Evolutionary conservation across 148 eudicot genomes (phyloP).

Genomic region (Pouteria glomerata): DNA sequence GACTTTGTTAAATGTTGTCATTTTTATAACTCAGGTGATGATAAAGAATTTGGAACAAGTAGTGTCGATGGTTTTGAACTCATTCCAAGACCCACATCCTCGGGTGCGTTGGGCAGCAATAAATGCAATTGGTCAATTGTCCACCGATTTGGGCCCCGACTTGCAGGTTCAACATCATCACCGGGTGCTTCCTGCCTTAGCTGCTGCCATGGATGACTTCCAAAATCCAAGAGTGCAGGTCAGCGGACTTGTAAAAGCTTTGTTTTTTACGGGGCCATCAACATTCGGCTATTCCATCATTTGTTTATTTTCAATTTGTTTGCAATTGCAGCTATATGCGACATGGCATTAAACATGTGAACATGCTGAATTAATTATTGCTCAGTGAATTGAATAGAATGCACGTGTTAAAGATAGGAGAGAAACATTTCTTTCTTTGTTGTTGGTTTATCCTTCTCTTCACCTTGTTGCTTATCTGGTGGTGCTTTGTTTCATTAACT

Average conservation of each 20-base stretch:
- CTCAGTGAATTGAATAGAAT: not conserved
- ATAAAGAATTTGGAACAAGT: conserved; percentile 75
- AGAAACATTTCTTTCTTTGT: not conserved
- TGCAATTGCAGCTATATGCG: not conserved
- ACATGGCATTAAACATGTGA: not conserved
- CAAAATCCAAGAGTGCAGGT: conserved; percentile 89
- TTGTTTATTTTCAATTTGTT: not conserved
- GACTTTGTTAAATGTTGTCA: not conserved
- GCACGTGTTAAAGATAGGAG: not conserved
- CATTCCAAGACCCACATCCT: conserved; percentile 77
- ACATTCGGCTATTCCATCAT: not conserved
- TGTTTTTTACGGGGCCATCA: not conserved
- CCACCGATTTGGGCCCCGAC: conserved; percentile 88
- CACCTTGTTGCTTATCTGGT: not conserved
- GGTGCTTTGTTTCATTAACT: not conserved
- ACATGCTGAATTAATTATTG: not conserved
- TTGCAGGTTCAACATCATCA: conserved; percentile 75
- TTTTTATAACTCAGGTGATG: conserved; percentile 52
- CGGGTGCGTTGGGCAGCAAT: conserved; percentile 95
- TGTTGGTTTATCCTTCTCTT: not conserved
- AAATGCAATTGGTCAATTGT: conserved; percentile 82
- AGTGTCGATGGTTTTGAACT: conserved; percentile 62
- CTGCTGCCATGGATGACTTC: conserved; percentile 79
- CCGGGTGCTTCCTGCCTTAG: conserved; percentile 66
- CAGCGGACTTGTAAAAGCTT: conserved; percentile 6